Evolutionary conservation across 306 rosid genomes (phyloP), one percentile per base, ranked within the genome.

Genomic region (Lotus japonicus): DNA sequence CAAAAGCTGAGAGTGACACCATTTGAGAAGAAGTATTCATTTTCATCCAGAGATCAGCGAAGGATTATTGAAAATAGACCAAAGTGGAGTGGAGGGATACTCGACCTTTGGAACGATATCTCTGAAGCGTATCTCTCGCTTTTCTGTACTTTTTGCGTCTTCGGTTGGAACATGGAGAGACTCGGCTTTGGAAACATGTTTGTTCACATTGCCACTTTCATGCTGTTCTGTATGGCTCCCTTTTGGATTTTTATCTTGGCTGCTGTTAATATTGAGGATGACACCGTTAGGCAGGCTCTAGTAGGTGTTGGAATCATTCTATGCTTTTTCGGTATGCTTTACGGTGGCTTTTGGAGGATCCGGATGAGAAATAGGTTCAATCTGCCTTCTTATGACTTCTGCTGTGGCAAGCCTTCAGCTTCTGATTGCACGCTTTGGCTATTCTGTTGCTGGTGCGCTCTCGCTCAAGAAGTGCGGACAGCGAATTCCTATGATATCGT

Each of bases 291-390:
- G 64, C 89, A 77, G 64, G 85, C 77, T 59, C 75, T 90, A 66
- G 85, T 64, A 6, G 87, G 77, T 44, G 70, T 76, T 15, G 99
- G 99, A 14, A 64, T 90, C 42, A 13, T 95, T 78, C 89, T 90
- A 5, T 95, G 99, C 68, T 66, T 78, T 17, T 77, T 95, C 64
- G 99, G 99, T 61, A 67, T 91, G 68, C 89, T 95, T 13, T 95
- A 95, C 41, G 99, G 99, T 49, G 99, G 99, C 33, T 95, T 95
- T 83, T 95, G 99, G 99, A 87, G 99, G 88, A 95, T 95, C 72
- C 97, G 81, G 76, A 95, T 95, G 95, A 88, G 99, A 76, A 90
- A 86, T 80, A 83, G 94, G 75, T 92, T 74, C 84, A 86, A 86
- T 58, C 77, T 92, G 78, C 98, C 98, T n/a, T 3, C 90, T 67